phyloP scores from a whole-genome alignment of 768 basidiomycete species.

The Macrolepiota albuminosa region DNA sequence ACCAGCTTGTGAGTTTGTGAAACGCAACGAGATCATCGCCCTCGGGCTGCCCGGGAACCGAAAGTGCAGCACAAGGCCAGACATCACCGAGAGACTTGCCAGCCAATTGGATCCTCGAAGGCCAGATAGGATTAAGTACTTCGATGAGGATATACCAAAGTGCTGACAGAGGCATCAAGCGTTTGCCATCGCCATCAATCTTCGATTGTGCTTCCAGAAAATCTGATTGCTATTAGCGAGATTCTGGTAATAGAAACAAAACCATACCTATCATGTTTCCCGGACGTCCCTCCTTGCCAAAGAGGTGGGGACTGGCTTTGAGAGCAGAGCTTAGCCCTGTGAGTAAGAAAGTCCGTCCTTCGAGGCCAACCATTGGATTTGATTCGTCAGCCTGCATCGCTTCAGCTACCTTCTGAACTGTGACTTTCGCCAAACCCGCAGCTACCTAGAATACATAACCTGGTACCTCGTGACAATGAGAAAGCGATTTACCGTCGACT shows the following conservation, averaged over 20 bases:
- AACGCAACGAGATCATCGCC: conserved; percentile 84
- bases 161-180: conserved; percentile 61
- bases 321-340: conserved; percentile 71
- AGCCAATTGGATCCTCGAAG: conserved; percentile 63
- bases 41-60: conserved; percentile 24
- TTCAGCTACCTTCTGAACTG: conserved; percentile 48
- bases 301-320: conserved; percentile 56
- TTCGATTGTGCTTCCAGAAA: conserved; percentile 60
- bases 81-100: conserved; percentile 84
- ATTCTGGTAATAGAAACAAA: background rate
- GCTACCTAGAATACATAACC: conserved; percentile 37
- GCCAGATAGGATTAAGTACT: conserved; percentile 88
- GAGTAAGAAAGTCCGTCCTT: conserved; percentile 79
- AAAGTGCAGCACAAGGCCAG: conserved; percentile 74
- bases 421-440: conserved; percentile 61
- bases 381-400: conserved; percentile 75
- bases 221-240: conserved; percentile 35
- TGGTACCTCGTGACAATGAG: background rate
- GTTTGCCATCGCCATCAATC: conserved; percentile 28
- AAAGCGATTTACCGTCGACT: conserved; percentile 68
- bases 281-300: conserved; percentile 70
- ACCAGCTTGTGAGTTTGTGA: conserved; percentile 95
- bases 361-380: conserved; percentile 89
- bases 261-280: conserved; percentile 74
- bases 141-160: conserved; percentile 83